These are phyloP conservation scores for Aspergillus sparsus DNA, from an alignment of 495 filamentous ascomycete species.

Conservation along the genomic window DNA sequence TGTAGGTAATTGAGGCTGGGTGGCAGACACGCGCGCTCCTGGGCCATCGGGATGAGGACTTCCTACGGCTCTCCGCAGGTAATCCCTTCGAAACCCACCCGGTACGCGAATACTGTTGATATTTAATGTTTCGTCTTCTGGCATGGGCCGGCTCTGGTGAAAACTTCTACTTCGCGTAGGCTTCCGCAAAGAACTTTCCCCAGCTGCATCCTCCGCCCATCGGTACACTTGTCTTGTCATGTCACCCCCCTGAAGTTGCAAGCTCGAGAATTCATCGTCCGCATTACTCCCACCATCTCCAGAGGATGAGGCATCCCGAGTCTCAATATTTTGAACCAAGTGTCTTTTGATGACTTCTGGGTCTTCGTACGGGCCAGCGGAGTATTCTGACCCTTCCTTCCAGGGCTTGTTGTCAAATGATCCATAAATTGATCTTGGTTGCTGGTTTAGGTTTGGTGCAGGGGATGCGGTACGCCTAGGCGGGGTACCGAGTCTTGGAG, in stretches of 20 bases:
- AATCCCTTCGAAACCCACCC: slow-evolving; percentile 90
- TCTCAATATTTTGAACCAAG: slow-evolving; percentile 64
- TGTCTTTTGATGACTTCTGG: slow-evolving; percentile 80
- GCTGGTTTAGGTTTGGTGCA: slow-evolving; percentile 42
- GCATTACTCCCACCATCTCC: slow-evolving; percentile 53
- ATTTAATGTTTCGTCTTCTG: slow-evolving; percentile 75
- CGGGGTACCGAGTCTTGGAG: slow-evolving; percentile 51
- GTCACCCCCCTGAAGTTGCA: slow-evolving; percentile 90
- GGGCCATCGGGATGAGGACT: slow-evolving; percentile 49
- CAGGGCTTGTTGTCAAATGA: slow-evolving; percentile 68
- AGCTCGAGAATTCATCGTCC: slow-evolving; percentile 86
- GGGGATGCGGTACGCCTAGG: slow-evolving; percentile 60
- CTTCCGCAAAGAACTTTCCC: slow-evolving; percentile 51
- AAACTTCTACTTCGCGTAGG: slow-evolving; percentile 77
- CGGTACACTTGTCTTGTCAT: slow-evolving; percentile 91
- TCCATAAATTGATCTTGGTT: slow-evolving; percentile 68
- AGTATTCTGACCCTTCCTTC: slow-evolving; percentile 36
- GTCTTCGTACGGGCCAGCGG: slow-evolving; percentile 64
- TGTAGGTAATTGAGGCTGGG: slow-evolving; percentile 70
- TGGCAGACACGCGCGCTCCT: slow-evolving; percentile 37
- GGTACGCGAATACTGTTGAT: slow-evolving; percentile 87
- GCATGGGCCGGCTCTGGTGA: slow-evolving; percentile 69
- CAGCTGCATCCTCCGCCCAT: slow-evolving; percentile 82
- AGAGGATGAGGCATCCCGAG: slow-evolving; percentile 41
- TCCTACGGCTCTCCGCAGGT: slow-evolving; percentile 66